Base-by-base conservation (phyloP, 495 filamentous ascomycete species). In the Rhizodiscina lignyota region DNA sequence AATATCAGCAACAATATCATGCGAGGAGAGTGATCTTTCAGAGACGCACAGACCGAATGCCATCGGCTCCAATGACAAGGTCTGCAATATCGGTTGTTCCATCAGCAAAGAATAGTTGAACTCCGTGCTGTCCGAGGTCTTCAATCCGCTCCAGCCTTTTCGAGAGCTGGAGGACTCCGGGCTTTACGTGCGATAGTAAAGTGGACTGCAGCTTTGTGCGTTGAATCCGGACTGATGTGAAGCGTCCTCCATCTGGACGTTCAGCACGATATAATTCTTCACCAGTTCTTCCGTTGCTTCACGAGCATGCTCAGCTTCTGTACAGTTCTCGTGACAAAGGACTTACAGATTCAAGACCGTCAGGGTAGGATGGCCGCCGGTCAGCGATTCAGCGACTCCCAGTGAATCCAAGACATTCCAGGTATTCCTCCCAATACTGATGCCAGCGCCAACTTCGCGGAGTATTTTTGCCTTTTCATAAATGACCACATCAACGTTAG, bases 51-150 rank as follows among this genome's bases (percentile, higher is more conserved):
- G 65, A 69, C 40, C 61, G 54, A 34, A 69, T 64, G 10, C 65
- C 65, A 46, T 69, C 66, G 15, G 58, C 66, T 4, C 62, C 64
- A n/a, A 67, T 51, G 4, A 67, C 58, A 4, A 70, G 41, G 52
- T 70, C 64, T 4, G 59, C 61, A 15, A 40, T 38, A 2, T 40
- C 49, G 10, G 49, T 44, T 11, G 44, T 47, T 4, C 52, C 49
- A 40, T 69, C 63, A 20, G 59, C 44, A 12, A 35, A 35, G 17
- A 22, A 22, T 6, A 64, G 39, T 2, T 41, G 39, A 12, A 60
- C 51, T 2, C 59, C 57, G 2, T 40, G 39, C 18, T 30, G 34
- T 1, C 42, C 39, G 51, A 0, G 61, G 13, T 27, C 13, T 27
- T 27, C 24, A 8, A 27, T 8, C 6, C 8, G 8, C 6, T 6